Percentiles rank a stretch among this genome's conserved stretches.
Evolutionary conservation across 495 filamentous ascomycete species (phyloP).

Genomic region (Talaromyces wortmannii): DNA sequence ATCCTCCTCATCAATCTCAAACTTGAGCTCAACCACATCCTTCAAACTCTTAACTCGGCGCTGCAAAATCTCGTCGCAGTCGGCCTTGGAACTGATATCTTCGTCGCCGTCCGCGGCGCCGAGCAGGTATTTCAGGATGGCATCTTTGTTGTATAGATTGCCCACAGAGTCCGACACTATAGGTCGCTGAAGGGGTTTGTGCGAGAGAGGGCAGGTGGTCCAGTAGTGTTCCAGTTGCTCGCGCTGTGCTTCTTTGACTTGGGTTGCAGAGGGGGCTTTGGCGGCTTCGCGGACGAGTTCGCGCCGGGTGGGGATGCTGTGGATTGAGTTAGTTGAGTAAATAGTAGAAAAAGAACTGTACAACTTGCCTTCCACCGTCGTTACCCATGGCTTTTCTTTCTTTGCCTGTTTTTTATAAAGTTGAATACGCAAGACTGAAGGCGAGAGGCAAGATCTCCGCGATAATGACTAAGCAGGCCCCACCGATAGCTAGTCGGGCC

Average conservation of each 20-base stretch:
- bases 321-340: too few species aligned
- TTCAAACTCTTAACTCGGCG: conserved; percentile 72
- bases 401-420: conserved; percentile 4
- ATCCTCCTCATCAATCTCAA: conserved; percentile 49
- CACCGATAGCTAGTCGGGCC: conserved; percentile 2
- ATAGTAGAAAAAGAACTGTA: neutral
- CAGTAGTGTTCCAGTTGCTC: conserved; percentile 81
- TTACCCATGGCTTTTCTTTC: conserved; percentile 67
- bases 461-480: conserved; percentile 4
- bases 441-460: neutral
- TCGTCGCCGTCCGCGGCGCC: conserved; percentile 49
- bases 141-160: conserved; percentile 91
- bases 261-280: conserved; percentile 70
- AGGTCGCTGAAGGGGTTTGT: conserved; percentile 60
- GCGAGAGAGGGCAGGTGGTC: conserved; percentile 80
- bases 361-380: conserved; percentile 69
- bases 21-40: conserved; percentile 86
- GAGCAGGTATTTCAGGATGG: conserved; percentile 74
- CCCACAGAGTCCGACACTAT: conserved; percentile 82
- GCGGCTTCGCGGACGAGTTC: conserved; percentile 91
- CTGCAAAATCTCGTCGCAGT: conserved; percentile 61
- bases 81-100: conserved; percentile 42
- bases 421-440: neutral
- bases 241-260: conserved; percentile 80
- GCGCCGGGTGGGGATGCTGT: conserved; percentile 79